Percentiles rank a stretch among this genome's conserved stretches.
Evolutionary conservation across 192 early-diverging fungal genomes (phyloP).

Genomic region (Linnemannia zychae): DNA sequence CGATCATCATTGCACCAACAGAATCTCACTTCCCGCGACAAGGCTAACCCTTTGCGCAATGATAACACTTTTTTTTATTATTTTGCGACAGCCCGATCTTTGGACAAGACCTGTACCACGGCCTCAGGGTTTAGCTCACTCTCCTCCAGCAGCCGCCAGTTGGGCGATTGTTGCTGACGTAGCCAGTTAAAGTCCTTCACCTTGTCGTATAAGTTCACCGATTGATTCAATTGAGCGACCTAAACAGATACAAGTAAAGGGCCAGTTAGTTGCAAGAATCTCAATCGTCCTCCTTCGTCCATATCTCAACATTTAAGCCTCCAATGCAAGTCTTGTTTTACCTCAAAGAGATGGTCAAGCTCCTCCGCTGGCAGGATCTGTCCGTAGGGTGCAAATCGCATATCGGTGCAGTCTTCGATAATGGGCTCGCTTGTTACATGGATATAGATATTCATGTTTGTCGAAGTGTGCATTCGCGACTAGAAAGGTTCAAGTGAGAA

Average conservation of each 20-base stretch:
- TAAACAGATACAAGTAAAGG: neutral
- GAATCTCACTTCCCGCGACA: neutral
- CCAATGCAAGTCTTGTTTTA: neutral
- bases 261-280: neutral
- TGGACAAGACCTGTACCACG: conserved; percentile 12
- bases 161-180: conserved; percentile 79
- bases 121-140: conserved; percentile 14
- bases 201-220: conserved; percentile 65
- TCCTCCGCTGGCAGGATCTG: conserved; percentile 35
- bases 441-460: conserved; percentile 72
- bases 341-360: conserved; percentile 53
- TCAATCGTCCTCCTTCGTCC: neutral
- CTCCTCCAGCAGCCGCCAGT: conserved; percentile 73
- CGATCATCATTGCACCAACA: neutral
- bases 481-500: conserved; percentile 35
- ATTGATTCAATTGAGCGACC: conserved; percentile 45
- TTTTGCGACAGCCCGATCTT: conserved; percentile 9
- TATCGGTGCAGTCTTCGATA: conserved; percentile 82
- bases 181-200: conserved; percentile 97
- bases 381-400: conserved; percentile 79
- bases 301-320: neutral
- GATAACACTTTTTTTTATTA: neutral
- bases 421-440: conserved; percentile 86
- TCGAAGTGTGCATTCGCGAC: conserved; percentile 87
- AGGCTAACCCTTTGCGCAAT: neutral